A percentile compares a stretch with the other conserved stretches of the same genome.
These are phyloP conservation scores for Curvularia verruculosa DNA, from an alignment of 2,329 filamentous ascomycete species.

Conservation along the genomic window DNA sequence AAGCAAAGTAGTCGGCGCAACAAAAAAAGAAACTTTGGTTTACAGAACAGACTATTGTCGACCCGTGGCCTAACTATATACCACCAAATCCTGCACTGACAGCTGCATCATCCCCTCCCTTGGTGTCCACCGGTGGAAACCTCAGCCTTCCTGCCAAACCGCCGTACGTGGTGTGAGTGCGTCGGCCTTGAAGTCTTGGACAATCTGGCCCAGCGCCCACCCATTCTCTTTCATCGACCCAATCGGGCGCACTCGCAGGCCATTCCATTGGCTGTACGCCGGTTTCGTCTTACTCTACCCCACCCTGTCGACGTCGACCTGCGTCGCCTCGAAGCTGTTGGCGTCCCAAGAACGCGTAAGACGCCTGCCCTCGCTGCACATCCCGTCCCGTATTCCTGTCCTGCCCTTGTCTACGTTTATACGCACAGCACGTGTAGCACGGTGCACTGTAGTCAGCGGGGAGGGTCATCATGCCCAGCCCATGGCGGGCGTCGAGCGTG, in stretches of 20 bases:
- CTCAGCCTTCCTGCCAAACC: slow-evolving; percentile 9
- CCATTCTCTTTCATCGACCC: slow-evolving; percentile 1
- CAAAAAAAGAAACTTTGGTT: neutral
- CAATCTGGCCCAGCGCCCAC: slow-evolving; percentile 1
- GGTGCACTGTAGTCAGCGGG: neutral
- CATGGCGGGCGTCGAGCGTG: slow-evolving; percentile 1
- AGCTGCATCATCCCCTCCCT: slow-evolving; percentile 1
- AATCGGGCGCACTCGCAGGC: slow-evolving; percentile 9
- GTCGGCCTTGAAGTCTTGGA: neutral
- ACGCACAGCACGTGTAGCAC: neutral
- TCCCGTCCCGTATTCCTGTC: neutral
- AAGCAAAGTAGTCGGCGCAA: neutral
- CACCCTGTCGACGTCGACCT: slow-evolving; percentile 7
- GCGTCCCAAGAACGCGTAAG: slow-evolving; percentile 16
- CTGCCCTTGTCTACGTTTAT: neutral
- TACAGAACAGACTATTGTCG: neutral
- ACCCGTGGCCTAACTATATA: slow-evolving; percentile 5
- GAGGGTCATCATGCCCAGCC: neutral
- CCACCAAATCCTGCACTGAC: neutral
- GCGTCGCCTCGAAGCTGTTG: slow-evolving; percentile 8
- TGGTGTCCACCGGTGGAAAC: slow-evolving; percentile 2
- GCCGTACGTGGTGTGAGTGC: slow-evolving; percentile 1
- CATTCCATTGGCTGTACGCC: slow-evolving; percentile 6
- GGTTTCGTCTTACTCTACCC: slow-evolving; percentile 14
- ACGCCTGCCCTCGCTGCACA: neutral